Evolutionary conservation across 305 asterid genomes (phyloP), one percentile per base, ranked within the genome.

Genomic region (Nicotiana rustica): DNA sequence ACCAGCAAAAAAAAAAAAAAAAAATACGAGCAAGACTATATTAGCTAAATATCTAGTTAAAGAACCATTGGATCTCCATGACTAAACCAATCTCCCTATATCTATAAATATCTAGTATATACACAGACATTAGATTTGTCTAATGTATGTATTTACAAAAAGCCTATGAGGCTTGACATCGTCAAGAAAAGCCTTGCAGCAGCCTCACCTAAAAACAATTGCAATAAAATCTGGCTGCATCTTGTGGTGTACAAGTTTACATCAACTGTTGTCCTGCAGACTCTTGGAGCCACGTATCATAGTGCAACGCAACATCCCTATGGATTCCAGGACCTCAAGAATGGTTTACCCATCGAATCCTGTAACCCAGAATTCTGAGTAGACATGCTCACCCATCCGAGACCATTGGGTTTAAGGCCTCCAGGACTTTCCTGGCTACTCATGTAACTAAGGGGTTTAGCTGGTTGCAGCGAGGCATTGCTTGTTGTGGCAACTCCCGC

Each of bases 271-370:
- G 80, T 76, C 66, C 80, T n/a, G 29, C 14, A 4, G n/a, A 8
- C 29, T 76, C 49, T 55, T 76, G 65, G 21, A 76, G 80, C 66
- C 47, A 15, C n/a, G 15, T 10, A 38, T 69, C 77, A 19, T 76
- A 52, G 47, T 15, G 66, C 49, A 55, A 55, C 17, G 41, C 25
- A 55, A 76, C 47, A 55, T 76, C 80, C 80, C 66, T 55, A 92
- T 69, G 90, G 95, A 89, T 91, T 92, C 99, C 98, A 93, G 7
- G 97, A 90, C 88, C 94, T 91, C 61, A 92, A 67, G 88, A 86
- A 94, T 9, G 92, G 86, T 83, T 92, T 92, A 41, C 84, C 81
- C 79, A 91, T 83, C n/a, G 97, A 80, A 65, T 92, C 97, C 66
- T 90, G 94, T 47, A 88, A 78, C 52, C 90, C 92, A 17, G 95